Base-by-base conservation (phyloP, 768 basidiomycete species). In the Dentipellis fragilis region DNA sequence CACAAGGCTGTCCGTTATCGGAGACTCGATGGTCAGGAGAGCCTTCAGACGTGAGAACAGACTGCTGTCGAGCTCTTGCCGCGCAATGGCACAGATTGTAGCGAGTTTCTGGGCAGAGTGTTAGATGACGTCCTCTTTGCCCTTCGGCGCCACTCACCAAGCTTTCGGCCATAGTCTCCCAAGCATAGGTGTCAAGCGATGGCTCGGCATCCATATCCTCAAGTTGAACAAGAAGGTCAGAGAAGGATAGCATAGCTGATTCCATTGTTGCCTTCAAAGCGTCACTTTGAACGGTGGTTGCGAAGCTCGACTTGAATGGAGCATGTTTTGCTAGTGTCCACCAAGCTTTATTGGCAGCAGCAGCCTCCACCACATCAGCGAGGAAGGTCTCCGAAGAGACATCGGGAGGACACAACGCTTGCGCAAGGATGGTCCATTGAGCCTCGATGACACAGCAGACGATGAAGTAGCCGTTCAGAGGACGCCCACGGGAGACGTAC, bases 161-260 rank as follows among this genome's bases (percentile, higher is more conserved):
- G 61, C 87, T 87, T 66, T 93, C 91, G 10, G 91, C 89, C 84
- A 93, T 85, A 0, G 91, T 93, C 65, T 93, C 91, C 85, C 86
- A 93, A 52, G 88, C 83, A 68, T 92, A 93, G n/a, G 87, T 89
- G 66, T 93, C 91, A 36, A 85, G 63, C 0, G 85, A 78, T 11
- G 88, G 90, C 57, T 89, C 86, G 3, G 74, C 72, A 12, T 91
- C 89, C 81, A 93, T 83, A 58, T 86, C 87, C 64, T 89, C 81
- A 51, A 93, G 85, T 66, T 92, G 90, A 5, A 77, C 71, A 37
- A 89, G 74, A 38, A 93, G 75, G 59, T 91, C 88, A 9, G 78
- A 80, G 65, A 91, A 90, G 57, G 85, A 87, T 57, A 87, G 80
- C 71, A 89, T 75, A 2, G 89, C 80, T 64, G 81, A 79, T 46